Evolutionary conservation across 2,329 filamentous ascomycete species (phyloP), one percentile per base, ranked within the genome.

Genomic region (Cladosporium austrohemisphaericum): DNA sequence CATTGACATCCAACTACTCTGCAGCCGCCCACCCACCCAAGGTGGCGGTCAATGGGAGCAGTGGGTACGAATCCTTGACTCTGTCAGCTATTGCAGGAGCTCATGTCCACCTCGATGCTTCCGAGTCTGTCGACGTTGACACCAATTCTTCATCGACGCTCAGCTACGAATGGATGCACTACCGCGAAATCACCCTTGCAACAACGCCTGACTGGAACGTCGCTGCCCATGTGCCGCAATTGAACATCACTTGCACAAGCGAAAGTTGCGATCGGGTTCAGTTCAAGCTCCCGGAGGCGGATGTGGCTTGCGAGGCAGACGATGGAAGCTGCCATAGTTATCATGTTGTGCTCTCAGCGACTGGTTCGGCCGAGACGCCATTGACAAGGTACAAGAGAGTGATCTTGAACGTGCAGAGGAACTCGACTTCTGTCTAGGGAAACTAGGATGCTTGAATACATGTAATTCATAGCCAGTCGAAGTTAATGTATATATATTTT

Each of bases 1-100:
- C 64, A 23, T 22, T 43, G 28, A 31, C 26, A 9, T 32, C 26
- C 4, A 43, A 43, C 10, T 43, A 43, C 40, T 43, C 40, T 11
- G 18, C 40, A 5, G 40, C 40, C 5, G 26, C 40, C 10, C 40
- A 43, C 19, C 40, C 40, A 18, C 40, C 40, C n/a, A 43, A 43
- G 18, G 26, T 32, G 8, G 18, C 14, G 8, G 40, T 43, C 16
- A 43, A 43, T 20, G 40, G 18, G 11, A 43, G 40, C 19, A 32
- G 40, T 10, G 40, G 40, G 13, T 43, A 32, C 9, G 40, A 43
- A 7, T 28, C 40, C 3, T 14, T 43, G 18, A 43, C 40, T 2
- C 10, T 43, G 8, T 32, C 26, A 10, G 18, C 13, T 18, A 13
- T 7, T 20, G 26, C 40, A 7, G 40, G 40, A 19, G 25, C 26